Percentiles rank a stretch among this genome's conserved stretches.
phyloP scores from a whole-genome alignment of 2,329 filamentous ascomycete species.

The Nemania diffusa region DNA sequence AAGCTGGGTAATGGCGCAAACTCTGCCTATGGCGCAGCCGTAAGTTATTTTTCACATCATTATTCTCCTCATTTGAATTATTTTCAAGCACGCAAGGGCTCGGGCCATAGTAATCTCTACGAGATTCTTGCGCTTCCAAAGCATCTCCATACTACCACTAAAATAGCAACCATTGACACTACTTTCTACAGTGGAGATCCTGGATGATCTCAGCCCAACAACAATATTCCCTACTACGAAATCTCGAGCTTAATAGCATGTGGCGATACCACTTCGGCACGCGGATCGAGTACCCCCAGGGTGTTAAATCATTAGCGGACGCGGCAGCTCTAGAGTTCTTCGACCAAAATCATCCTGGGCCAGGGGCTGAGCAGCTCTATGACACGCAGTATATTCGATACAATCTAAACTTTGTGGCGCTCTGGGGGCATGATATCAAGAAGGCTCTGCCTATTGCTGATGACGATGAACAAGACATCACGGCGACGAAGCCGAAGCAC shows the following conservation, averaged over 20 bases:
- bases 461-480: conserved; percentile 60
- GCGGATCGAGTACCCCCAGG: conserved; percentile 41
- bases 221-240: conserved; percentile 61
- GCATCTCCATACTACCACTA: not conserved
- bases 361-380: conserved; percentile 52
- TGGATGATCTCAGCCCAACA: conserved; percentile 63
- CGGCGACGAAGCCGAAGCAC: conserved; percentile 53
- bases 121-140: not conserved
- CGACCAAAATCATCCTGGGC: conserved; percentile 31
- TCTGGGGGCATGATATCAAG: conserved; percentile 62
- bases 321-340: conserved; percentile 30
- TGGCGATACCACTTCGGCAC: conserved; percentile 59
- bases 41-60: conserved; percentile 4
- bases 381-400: conserved; percentile 61
- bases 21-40: conserved; percentile 51
- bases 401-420: conserved; percentile 64
- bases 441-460: conserved; percentile 55
- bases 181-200: conserved; percentile 48
- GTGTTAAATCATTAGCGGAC: conserved; percentile 33
- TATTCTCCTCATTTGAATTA: not conserved
- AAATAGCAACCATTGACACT: not conserved
- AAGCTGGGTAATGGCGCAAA: conserved; percentile 35
- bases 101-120: not conserved
- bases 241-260: conserved; percentile 59
- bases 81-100: not conserved